These are phyloP conservation scores for Durotheca rogersii DNA, from an alignment of 495 filamentous ascomycete genomes.

Conservation along the genomic window DNA sequence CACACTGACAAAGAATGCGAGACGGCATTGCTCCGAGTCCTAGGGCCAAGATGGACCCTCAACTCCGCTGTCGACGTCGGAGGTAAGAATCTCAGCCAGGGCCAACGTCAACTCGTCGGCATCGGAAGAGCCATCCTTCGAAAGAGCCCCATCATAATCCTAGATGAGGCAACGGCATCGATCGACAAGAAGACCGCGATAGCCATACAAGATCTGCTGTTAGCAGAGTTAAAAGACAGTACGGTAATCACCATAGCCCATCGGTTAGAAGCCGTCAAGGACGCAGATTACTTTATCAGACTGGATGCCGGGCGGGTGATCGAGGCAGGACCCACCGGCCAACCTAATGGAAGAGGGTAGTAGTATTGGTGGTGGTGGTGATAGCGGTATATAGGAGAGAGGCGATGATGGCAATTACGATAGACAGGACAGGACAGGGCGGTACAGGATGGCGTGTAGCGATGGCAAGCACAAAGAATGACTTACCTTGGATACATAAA, in stretches of 20 bases:
- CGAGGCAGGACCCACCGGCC: conserved; percentile 27
- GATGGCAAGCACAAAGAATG: too few species aligned
- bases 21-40: conserved; percentile 45
- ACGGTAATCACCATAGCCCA: conserved; percentile 90
- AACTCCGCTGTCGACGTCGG: conserved; percentile 53
- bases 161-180: conserved; percentile 84
- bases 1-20: conserved; percentile 49
- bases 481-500: too few species aligned
- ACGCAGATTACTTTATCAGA: conserved; percentile 71
- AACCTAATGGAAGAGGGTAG: not conserved
- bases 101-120: conserved; percentile 61
- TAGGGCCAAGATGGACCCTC: conserved; percentile 45
- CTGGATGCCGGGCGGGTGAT: conserved; percentile 64
- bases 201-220: conserved; percentile 71
- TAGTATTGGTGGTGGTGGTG: not conserved
- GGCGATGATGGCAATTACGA: not conserved
- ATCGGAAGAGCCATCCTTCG: conserved; percentile 60
- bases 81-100: conserved; percentile 63
- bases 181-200: conserved; percentile 78
- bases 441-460: too few species aligned
- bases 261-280: conserved; percentile 74
- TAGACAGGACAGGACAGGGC: not conserved
- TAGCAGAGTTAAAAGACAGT: conserved; percentile 71
- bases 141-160: conserved; percentile 59
- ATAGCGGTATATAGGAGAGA: not conserved